A percentile compares a stretch with the other conserved stretches of the same genome.
Evolutionary conservation across 116 monocot genomes (phyloP).

Genomic region (Posidonia oceanica): DNA sequence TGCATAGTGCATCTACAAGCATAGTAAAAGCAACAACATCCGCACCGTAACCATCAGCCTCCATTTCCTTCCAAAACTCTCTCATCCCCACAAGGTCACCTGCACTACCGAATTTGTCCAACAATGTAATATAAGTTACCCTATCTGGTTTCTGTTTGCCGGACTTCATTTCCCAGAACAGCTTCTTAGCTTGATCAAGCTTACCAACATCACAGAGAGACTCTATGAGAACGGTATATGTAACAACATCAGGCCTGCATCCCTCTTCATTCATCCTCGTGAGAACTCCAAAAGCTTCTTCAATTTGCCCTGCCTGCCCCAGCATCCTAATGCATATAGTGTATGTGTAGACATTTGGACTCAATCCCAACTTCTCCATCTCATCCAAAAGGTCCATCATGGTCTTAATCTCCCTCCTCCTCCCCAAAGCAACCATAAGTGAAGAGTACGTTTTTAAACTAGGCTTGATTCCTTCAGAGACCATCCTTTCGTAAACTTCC

Average conservation of each 20-base stretch:
- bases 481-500: constrained; percentile 66
- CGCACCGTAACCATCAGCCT: constrained; percentile 57
- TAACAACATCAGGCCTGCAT: constrained; percentile 83
- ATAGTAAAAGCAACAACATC: constrained; percentile 74
- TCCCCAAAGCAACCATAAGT: constrained; percentile 75
- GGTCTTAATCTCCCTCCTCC: constrained; percentile 40
- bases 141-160: constrained; percentile 70
- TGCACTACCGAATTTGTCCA: constrained; percentile 67
- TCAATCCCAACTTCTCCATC: constrained; percentile 69
- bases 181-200: constrained; percentile 47
- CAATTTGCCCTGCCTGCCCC: constrained; percentile 51
- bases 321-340: constrained; percentile 88
- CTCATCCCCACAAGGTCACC: constrained; percentile 54
- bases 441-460: constrained; percentile 89
- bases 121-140: constrained; percentile 69
- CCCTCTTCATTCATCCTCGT: constrained; percentile 62
- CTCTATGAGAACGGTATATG: constrained; percentile 74
- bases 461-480: constrained; percentile 53
- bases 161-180: constrained; percentile 72
- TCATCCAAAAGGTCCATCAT: constrained; percentile 60
- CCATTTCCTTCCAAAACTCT: constrained; percentile 73
- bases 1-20: constrained; percentile 59
- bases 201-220: constrained; percentile 60
- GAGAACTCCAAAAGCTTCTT: constrained; percentile 57
- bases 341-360: constrained; percentile 83